These are phyloP conservation scores for Phanerodontia chrysosporium DNA, from an alignment of 768 basidiomycete genomes.

Conservation along the genomic window DNA sequence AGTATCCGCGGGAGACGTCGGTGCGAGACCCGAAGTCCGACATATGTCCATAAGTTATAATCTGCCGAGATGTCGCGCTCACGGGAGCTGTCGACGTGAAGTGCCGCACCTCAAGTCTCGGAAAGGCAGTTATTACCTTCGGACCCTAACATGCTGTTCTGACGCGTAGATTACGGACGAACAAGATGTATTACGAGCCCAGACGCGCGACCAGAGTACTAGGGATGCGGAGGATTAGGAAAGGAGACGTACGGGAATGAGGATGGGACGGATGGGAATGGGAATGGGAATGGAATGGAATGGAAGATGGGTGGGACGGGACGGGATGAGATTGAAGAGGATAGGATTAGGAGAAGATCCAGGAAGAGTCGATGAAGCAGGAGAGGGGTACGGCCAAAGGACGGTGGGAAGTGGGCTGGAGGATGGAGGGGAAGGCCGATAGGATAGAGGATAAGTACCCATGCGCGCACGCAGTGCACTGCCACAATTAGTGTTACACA, in stretches of 20 bases:
- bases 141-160: background rate
- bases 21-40: background rate
- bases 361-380: background rate
- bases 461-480: background rate
- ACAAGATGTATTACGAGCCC: background rate
- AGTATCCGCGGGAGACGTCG: background rate
- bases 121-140: background rate
- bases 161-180: background rate
- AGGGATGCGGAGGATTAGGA: background rate
- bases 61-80: background rate
- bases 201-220: background rate
- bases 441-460: background rate
- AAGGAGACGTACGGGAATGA: background rate
- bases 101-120: background rate
- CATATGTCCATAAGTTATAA: background rate
- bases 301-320: background rate
- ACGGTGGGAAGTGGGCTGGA: background rate
- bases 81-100: background rate
- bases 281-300: background rate
- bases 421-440: background rate
- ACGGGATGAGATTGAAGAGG: background rate
- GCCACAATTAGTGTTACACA: background rate
- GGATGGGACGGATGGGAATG: background rate
- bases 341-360: background rate
- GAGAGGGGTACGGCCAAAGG: background rate